Evolutionary conservation across 768 basidiomycete genomes (phyloP).

Genomic region (Boletus sp.): DNA sequence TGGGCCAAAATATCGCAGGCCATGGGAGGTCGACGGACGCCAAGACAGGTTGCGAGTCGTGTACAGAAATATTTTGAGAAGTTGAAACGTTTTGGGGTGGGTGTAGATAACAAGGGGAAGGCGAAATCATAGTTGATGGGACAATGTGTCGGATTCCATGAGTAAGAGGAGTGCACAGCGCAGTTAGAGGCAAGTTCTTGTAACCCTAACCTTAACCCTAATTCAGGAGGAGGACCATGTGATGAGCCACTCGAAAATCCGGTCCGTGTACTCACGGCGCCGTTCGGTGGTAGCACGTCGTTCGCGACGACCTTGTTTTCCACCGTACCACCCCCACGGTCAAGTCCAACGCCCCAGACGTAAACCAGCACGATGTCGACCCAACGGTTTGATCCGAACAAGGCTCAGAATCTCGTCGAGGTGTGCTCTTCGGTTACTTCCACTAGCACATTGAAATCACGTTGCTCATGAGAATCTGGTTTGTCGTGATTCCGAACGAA

Average conservation of each 20-base stretch:
- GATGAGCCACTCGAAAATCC: background rate
- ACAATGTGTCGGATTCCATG: background rate
- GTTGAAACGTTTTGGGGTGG: conserved; percentile 70
- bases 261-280: background rate
- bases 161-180: background rate
- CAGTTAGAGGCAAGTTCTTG: no score
- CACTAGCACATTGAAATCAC: conserved; percentile 17
- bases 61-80: conserved; percentile 90
- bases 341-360: conserved; percentile 11
- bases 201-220: conserved; percentile 27
- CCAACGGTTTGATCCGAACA: conserved; percentile 77
- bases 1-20: conserved; percentile 82
- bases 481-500: conserved; percentile 31
- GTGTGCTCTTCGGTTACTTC: conserved; percentile 40
- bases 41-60: conserved; percentile 83
- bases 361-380: conserved; percentile 41
- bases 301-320: background rate
- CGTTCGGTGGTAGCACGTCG: no score
- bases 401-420: conserved; percentile 90
- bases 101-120: conserved; percentile 33
- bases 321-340: background rate
- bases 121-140: conserved; percentile 16
- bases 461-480: conserved; percentile 16
- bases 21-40: conserved; percentile 75
- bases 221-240: conserved; percentile 9